Evolutionary conservation across 2,329 filamentous ascomycete species (phyloP).

Genomic region (Neopestalotiopsis rosae): DNA sequence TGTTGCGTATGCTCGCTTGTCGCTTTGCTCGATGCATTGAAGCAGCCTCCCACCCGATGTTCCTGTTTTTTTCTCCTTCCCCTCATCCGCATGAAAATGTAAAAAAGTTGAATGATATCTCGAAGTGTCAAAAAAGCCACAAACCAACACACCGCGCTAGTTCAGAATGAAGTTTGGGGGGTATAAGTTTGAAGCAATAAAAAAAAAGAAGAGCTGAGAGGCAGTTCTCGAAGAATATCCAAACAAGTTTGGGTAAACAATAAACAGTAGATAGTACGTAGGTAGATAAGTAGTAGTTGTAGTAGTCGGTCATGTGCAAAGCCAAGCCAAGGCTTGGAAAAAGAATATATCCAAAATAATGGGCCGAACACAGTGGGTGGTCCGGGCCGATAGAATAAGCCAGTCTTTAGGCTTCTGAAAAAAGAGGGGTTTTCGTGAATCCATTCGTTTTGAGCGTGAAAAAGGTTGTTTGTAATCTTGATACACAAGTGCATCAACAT

Average conservation of each 20-base stretch:
- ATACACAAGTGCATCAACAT: constrained; percentile 1
- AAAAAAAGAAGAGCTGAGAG: constrained; percentile 3
- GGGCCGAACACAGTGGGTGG: not conserved
- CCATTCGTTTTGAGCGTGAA: constrained; percentile 7
- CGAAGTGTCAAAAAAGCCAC: constrained; percentile 7
- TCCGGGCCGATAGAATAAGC: not conserved
- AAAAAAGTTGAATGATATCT: not conserved
- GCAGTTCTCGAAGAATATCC: constrained; percentile 6
- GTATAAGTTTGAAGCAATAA: constrained; percentile 18
- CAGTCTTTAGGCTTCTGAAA: not conserved
- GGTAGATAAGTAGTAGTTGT: constrained; percentile 1
- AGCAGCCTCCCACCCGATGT: not conserved
- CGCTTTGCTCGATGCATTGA: constrained; percentile 4
- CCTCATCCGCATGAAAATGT: not conserved
- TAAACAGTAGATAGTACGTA: constrained; percentile 16
- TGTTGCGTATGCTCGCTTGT: constrained; percentile 6
- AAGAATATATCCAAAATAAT: constrained; percentile 14
- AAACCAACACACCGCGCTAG: constrained; percentile 15
- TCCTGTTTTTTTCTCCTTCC: not conserved
- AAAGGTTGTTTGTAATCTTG: not conserved
- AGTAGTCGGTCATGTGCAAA: constrained; percentile 12
- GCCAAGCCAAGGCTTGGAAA: not conserved
- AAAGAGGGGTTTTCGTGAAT: not conserved
- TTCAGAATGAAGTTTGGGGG: constrained; percentile 10
- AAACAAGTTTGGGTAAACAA: not conserved